These are phyloP conservation scores for Bolboschoenus planiculmis DNA, from an alignment of 176 grass and related monocot genomes.

Conservation along the genomic window DNA sequence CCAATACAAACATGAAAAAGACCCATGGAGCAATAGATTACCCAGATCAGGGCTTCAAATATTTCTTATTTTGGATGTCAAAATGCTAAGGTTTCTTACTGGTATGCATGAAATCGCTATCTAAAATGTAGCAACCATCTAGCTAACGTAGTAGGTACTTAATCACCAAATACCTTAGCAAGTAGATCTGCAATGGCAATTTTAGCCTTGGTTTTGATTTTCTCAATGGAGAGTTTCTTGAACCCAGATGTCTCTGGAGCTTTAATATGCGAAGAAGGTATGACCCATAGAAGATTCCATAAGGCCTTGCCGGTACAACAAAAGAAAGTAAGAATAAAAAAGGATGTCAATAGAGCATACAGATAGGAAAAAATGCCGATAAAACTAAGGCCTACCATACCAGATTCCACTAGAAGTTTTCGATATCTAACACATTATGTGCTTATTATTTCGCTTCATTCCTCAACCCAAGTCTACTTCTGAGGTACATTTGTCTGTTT, in stretches of 20 bases:
- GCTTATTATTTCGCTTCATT: not conserved
- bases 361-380: not conserved
- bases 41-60: not conserved
- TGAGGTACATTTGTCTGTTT: not conserved
- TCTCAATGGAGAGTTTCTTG: conserved; percentile 81
- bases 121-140: not conserved
- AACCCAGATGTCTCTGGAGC: conserved; percentile 35
- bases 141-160: conserved; percentile 3
- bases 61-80: not conserved
- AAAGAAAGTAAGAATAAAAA: not conserved
- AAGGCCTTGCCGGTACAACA: conserved; percentile 39
- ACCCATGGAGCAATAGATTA: not conserved
- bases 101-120: not conserved
- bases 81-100: not conserved
- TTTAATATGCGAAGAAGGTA: conserved; percentile 59
- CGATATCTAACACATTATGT: not conserved
- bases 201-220: conserved; percentile 64
- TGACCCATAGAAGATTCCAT: conserved; percentile 97
- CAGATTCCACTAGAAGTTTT: not conserved
- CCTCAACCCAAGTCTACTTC: not conserved
- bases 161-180: conserved; percentile 40
- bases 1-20: not conserved
- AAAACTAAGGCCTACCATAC: not conserved
- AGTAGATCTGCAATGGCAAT: conserved; percentile 81
- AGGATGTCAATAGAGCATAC: not conserved